Evolutionary conservation across 1,284 basidiomycete genomes (phyloP), one percentile per base, ranked within the genome.

Genomic region (Boletus sp.): DNA sequence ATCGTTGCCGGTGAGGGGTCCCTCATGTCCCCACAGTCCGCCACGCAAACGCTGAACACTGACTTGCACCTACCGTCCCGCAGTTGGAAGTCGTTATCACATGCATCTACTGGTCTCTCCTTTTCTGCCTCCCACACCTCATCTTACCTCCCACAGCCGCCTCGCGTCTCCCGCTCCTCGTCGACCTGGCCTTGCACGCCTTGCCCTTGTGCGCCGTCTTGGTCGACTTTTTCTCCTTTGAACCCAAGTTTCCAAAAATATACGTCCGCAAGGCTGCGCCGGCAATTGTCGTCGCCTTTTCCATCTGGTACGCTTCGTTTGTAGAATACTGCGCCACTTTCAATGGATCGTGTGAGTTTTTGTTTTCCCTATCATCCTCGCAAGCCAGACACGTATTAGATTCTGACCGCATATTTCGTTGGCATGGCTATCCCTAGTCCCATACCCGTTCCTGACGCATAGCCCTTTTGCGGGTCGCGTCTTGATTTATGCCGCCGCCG

Each of bases 401-500:
- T 32, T 41, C 49, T 60, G 39, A 62, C 37, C 3, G 12, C 26
- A 1, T n/a, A 13, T 49, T 27, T 34, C 25, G 20, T 4, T 51
- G 27, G 20, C 16, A 35, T 10, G 14, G 17, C 20, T 13, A 38
- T 32, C 30, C 22, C 26, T 29, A 88, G 84, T 90, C 67, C 87
- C 89, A 16, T 91, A 91, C 66, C 89, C 89, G 0, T 91, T 91
- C 71, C 71, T 92, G 50, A 86, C 80, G 0, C 58, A 82, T 23
- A 82, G 75, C 59, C 67, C 77, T 0, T 69, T 80, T 13, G 57
- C 66, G 8, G 66, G 73, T 26, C 76, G 88, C 14, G 52, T 81
- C n/a, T 66, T 59, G 16, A 87, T 90, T 23, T 92, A 91, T 65
- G 56, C 60, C 8, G 73, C 69, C 2, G 74, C 77, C 0, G 73